Conservation (phyloP, 129 eudicot genomes). For the Arctium minus region DNA sequence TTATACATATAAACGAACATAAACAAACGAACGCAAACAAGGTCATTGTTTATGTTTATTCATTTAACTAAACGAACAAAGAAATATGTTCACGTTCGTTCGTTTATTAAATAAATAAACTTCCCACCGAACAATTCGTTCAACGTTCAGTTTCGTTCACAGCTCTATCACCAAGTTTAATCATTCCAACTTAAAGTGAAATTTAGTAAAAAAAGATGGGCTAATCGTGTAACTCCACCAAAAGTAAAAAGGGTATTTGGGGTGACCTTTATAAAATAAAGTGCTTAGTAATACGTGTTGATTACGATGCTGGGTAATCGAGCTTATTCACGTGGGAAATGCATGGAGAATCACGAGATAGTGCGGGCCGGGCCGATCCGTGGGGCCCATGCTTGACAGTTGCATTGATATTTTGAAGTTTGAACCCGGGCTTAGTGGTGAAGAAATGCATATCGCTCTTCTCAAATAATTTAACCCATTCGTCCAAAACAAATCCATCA, state of each 20-base stretch:
- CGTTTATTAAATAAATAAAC: too few species aligned
- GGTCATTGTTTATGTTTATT: too few species aligned
- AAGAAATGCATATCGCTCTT: background rate
- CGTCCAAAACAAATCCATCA: background rate
- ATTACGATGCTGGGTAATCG: conserved; percentile 5
- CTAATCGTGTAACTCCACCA: background rate
- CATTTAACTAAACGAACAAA: too few species aligned
- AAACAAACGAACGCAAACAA: too few species aligned
- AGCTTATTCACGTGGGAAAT: conserved; percentile 22
- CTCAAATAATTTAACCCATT: background rate
- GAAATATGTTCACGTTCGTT: too few species aligned
- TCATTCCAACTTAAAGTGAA: background rate
- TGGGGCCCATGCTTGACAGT: conserved; percentile 8
- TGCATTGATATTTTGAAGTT: conserved; percentile 13
- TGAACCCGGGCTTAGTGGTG: conserved; percentile 1
- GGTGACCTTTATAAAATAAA: background rate
- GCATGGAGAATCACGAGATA: background rate
- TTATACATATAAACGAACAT: too few species aligned
- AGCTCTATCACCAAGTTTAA: background rate
- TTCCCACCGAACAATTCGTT: too few species aligned
- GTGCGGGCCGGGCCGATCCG: background rate
- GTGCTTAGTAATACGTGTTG: conserved; percentile 7
- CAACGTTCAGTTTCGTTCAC: too few species aligned
- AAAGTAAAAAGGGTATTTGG: background rate
- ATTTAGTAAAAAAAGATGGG: background rate